Conservation (phyloP, 495 filamentous ascomycete species). For the Penicillium lividum region DNA sequence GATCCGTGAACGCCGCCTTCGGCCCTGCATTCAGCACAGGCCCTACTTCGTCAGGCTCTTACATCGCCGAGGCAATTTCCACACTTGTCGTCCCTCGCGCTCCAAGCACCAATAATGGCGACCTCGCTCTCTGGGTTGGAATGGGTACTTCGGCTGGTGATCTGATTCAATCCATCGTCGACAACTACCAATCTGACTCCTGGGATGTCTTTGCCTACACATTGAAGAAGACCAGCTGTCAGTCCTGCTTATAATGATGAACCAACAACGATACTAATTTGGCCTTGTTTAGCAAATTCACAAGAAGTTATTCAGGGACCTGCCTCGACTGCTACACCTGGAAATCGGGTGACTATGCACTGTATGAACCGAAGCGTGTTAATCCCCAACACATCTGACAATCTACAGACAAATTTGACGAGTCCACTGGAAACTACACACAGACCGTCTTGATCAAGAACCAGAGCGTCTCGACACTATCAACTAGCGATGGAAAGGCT, state of each 20-base stretch:
- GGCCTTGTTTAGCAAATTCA: slow-evolving; percentile 18
- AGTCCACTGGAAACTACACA: slow-evolving; percentile 38
- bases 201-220: slow-evolving; percentile 35
- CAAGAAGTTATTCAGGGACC: slow-evolving; percentile 35
- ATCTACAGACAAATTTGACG: slow-evolving; percentile 37
- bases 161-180: slow-evolving; percentile 39
- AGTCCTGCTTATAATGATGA: slow-evolving; percentile 9
- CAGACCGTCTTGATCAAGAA: slow-evolving; percentile 42
- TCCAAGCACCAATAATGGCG: slow-evolving; percentile 27
- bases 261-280: neutral
- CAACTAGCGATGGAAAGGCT: slow-evolving; percentile 34
- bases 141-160: slow-evolving; percentile 43
- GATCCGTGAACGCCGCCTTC: slow-evolving; percentile 25
- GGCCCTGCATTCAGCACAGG: slow-evolving; percentile 41
- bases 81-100: slow-evolving; percentile 37
- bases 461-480: slow-evolving; percentile 38
- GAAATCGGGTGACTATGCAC: slow-evolving; percentile 34
- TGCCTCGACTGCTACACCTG: slow-evolving; percentile 17
- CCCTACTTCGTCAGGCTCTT: slow-evolving; percentile 33
- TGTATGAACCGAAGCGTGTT: slow-evolving; percentile 20
- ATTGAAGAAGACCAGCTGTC: slow-evolving; percentile 29
- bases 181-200: slow-evolving; percentile 28
- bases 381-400: neutral
- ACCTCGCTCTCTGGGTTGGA: slow-evolving; percentile 38
- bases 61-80: slow-evolving; percentile 37